phyloP scores from a whole-genome alignment of 2,329 filamentous ascomycete species.

The Chaetomiaceae sp. region DNA sequence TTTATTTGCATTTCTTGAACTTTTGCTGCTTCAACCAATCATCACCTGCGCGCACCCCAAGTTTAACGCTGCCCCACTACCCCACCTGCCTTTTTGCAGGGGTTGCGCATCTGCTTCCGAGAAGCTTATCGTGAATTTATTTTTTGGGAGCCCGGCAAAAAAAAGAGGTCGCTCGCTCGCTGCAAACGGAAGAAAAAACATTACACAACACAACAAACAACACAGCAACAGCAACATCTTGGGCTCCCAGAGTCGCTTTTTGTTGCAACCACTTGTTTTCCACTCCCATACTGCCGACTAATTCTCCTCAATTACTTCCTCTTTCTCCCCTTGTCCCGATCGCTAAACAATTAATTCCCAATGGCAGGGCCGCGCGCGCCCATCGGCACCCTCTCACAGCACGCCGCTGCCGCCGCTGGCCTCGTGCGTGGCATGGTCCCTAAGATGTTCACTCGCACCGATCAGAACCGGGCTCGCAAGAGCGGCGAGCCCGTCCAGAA shows the following conservation, averaged over 20 bases:
- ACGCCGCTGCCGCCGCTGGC: slow-evolving; percentile 24
- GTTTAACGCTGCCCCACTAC: slow-evolving; percentile 1
- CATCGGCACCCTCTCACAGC: slow-evolving; percentile 29
- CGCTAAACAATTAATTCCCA: slow-evolving; percentile 14
- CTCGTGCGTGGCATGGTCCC: slow-evolving; percentile 21
- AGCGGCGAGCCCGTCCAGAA: slow-evolving; percentile 10
- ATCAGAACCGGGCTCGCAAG: slow-evolving; percentile 16
- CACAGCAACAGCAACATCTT: background rate
- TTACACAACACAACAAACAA: background rate
- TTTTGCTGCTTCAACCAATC: slow-evolving; percentile 19
- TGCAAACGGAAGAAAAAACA: background rate
- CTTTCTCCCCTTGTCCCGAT: background rate
- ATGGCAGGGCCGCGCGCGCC: slow-evolving; percentile 30
- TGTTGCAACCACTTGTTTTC: background rate
- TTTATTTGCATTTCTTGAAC: no score
- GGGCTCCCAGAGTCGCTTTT: background rate
- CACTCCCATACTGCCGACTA: background rate
- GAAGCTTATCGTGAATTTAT: slow-evolving; percentile 13
- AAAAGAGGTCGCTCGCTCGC: slow-evolving; percentile 1
- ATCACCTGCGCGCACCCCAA: slow-evolving; percentile 7
- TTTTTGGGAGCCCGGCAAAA: slow-evolving; percentile 1
- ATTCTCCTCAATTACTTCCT: background rate
- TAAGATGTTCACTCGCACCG: slow-evolving; percentile 10
- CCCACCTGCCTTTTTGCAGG: slow-evolving; percentile 13
- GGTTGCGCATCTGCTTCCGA: slow-evolving; percentile 5